A percentile compares a stretch with the other conserved stretches of the same genome.
phyloP scores from a whole-genome alignment of 306 rosid genomes.

The Dalbergia cochinchinensis region DNA sequence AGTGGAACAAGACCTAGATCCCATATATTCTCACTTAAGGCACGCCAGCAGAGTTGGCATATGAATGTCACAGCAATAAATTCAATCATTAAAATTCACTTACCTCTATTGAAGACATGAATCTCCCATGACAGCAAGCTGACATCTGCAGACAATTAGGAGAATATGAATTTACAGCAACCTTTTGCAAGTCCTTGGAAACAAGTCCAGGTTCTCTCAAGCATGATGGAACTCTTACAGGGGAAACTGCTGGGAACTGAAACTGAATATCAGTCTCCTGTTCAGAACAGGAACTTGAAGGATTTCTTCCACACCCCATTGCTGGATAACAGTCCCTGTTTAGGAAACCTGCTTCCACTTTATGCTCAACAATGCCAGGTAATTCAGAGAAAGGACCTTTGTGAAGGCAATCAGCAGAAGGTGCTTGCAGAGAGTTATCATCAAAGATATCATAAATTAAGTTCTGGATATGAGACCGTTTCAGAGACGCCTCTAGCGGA shows the following conservation, averaged over 20 bases:
- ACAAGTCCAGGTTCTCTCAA: conserved; percentile 46
- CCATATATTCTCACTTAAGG: conserved; percentile 18
- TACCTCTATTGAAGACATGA: conserved; percentile 70
- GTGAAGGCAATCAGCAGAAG: conserved; percentile 45
- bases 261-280: conserved; percentile 44
- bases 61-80: conserved; percentile 5
- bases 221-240: conserved; percentile 37
- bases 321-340: conserved; percentile 39
- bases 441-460: conserved; percentile 60
- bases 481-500: conserved; percentile 76
- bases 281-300: conserved; percentile 43
- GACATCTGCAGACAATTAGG: conserved; percentile 44
- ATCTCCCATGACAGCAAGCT: conserved; percentile 36
- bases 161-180: conserved; percentile 41
- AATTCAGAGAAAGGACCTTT: conserved; percentile 42
- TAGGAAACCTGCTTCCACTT: conserved; percentile 42
- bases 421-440: conserved; percentile 48
- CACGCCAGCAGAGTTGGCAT: conserved; percentile 24
- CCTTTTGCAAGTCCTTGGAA: conserved; percentile 38
- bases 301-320: conserved; percentile 30
- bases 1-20: not conserved
- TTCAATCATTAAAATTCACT: conserved; percentile 28
- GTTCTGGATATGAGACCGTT: conserved; percentile 59
- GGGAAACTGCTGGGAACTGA: conserved; percentile 42
- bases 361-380: conserved; percentile 41